phyloP scores from a whole-genome alignment of 495 filamentous ascomycete species.

The Talaromyces wortmannii region DNA sequence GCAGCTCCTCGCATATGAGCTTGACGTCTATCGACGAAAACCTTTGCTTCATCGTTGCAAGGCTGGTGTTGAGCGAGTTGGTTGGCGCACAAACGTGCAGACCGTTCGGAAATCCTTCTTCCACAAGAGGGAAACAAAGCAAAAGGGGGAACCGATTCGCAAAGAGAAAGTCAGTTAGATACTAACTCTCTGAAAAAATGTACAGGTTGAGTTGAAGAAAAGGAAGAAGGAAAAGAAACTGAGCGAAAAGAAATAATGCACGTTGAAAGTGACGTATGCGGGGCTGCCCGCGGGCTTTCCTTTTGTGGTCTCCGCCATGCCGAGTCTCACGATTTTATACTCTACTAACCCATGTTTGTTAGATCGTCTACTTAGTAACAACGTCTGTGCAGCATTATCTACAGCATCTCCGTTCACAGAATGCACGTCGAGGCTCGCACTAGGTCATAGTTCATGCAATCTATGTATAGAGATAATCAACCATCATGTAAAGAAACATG shows the following conservation, averaged over 20 bases:
- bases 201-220: background rate
- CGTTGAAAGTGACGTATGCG: constrained; percentile 40
- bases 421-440: too few species aligned
- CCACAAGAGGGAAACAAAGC: background rate
- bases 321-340: background rate
- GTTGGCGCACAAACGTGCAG: background rate
- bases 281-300: constrained; percentile 15
- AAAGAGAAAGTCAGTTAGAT: constrained; percentile 5
- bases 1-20: constrained; percentile 92
- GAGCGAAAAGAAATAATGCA: background rate
- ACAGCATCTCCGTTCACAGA: too few species aligned
- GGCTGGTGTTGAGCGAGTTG: background rate
- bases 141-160: background rate
- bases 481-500: background rate
- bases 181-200: background rate
- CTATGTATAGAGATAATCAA: background rate
- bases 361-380: too few species aligned
- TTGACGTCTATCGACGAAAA: constrained; percentile 91
- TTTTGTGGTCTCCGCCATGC: too few species aligned
- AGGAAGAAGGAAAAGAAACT: background rate
- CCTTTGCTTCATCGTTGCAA: constrained; percentile 82
- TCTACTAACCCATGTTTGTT: background rate
- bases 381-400: too few species aligned
- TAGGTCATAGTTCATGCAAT: background rate
- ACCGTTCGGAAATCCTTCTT: background rate